These are phyloP conservation scores for Podila verticillata DNA, from an alignment of 192 early-diverging fungal species.

Conservation along the genomic window DNA sequence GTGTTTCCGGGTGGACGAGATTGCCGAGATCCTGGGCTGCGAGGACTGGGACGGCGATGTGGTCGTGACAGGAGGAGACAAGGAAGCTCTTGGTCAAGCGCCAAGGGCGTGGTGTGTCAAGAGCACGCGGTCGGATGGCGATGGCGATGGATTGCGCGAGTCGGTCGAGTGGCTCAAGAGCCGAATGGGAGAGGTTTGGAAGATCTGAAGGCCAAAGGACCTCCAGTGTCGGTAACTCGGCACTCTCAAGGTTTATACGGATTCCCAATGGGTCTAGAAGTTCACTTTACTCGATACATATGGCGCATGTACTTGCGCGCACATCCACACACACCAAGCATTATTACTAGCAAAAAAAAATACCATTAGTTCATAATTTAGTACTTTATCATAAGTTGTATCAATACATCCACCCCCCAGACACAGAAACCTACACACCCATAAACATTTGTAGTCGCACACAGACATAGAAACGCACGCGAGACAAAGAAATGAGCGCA, in stretches of 20 bases:
- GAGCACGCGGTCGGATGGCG: slow-evolving; percentile 44
- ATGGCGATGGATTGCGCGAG: slow-evolving; percentile 37
- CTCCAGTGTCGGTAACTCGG: not conserved
- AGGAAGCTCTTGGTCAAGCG: not conserved
- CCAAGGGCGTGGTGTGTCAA: slow-evolving; percentile 45
- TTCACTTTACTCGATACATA: too few species aligned
- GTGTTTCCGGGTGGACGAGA: slow-evolving; percentile 46
- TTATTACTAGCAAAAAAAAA: too few species aligned
- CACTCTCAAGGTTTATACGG: not conserved
- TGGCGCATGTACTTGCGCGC: too few species aligned
- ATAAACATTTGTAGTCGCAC: too few species aligned
- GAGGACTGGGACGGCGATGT: slow-evolving; percentile 37
- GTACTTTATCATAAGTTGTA: too few species aligned
- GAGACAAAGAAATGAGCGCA: too few species aligned
- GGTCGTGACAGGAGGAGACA: not conserved
- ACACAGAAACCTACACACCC: too few species aligned
- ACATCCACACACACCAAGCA: too few species aligned
- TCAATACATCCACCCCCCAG: too few species aligned
- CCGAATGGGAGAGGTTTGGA: slow-evolving; percentile 52
- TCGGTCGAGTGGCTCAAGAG: slow-evolving; percentile 49
- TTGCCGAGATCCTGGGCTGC: slow-evolving; percentile 47
- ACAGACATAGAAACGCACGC: too few species aligned
- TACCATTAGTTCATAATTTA: too few species aligned
- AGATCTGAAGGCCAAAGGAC: not conserved
- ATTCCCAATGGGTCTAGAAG: too few species aligned